Percentiles rank a stretch among this genome's conserved stretches.
phyloP scores from a whole-genome alignment of 805 yeast genomes.

The Metschnikowia baotianmanensis region DNA sequence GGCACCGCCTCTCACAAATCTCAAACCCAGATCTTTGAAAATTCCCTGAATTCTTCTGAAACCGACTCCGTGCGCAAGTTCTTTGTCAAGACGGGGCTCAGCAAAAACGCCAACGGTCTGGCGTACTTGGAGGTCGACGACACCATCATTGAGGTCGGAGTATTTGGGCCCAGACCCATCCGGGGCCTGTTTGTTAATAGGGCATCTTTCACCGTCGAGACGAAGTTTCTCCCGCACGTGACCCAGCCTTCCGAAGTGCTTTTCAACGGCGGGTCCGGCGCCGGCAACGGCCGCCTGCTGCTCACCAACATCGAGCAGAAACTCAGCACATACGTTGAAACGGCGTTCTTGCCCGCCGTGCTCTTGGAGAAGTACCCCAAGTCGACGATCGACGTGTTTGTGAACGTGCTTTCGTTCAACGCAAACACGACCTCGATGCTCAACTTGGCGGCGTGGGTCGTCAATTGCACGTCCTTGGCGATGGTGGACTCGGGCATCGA shows the following conservation, averaged over 20 bases:
- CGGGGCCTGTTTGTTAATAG: slow-evolving; percentile 67
- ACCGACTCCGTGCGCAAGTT: slow-evolving; percentile 26
- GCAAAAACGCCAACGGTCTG: slow-evolving; percentile 78
- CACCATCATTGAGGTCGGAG: slow-evolving; percentile 61
- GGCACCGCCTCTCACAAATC: no score
- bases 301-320: slow-evolving; percentile 44
- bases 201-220: slow-evolving; percentile 63
- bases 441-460: slow-evolving; percentile 48
- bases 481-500: slow-evolving; percentile 85
- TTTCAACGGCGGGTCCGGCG: slow-evolving; percentile 24
- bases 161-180: slow-evolving; percentile 88
- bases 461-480: slow-evolving; percentile 69
- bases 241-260: slow-evolving; percentile 37
- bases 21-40: no score
- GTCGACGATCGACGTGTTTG: slow-evolving; percentile 77
- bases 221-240: slow-evolving; percentile 51
- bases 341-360: slow-evolving; percentile 52
- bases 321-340: slow-evolving; percentile 49
- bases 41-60: no score
- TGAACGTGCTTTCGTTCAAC: slow-evolving; percentile 58
- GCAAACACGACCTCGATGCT: slow-evolving; percentile 27
- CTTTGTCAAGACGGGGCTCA: slow-evolving; percentile 61
- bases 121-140: slow-evolving; percentile 70
- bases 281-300: slow-evolving; percentile 32
- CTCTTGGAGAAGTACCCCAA: slow-evolving; percentile 79